Base-by-base conservation (phyloP, 2,329 filamentous ascomycete species). In the Setomelanomma holmii region DNA sequence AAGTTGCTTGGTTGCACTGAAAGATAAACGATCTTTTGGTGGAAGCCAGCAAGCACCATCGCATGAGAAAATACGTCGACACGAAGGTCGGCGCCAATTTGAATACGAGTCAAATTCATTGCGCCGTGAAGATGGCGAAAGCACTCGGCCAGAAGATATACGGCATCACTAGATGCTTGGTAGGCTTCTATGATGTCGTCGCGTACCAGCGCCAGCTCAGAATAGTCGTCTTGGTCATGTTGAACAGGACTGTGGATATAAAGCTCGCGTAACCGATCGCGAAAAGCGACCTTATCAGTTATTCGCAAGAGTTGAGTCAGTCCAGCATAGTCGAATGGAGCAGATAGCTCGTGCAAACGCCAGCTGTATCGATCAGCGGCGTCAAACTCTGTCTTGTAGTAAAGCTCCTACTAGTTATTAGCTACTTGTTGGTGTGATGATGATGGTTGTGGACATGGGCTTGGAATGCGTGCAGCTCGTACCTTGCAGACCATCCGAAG, bases 361-460 rank as follows among this genome's bases (percentile, higher is more conserved):
- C 10, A 4, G 23, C 33, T 24, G 19, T 47, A 47, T 33, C 35
- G 36, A 3, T 34, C 17, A 7, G 45, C 24, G 8, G 45, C 45
- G 20, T 47, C 45, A 12, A 27, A 47, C 3, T 34, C 27, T n/a
- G 45, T 47, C 14, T 47, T 47, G 17, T 34, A 24, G 24, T 40
- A 34, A 10, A 47, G 11, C 12, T 34, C 36, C 36, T 47, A 6
- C 23, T 14, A 11, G n/a, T 33, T 5, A 11, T 21, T 7, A 30
- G 34, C 34, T 12, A 7, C 14, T 22, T 7, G 19, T 8, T 23
- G 16, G 39, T 34, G n/a, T 39, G 23, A 22, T 22, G 39, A 27
- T 34, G n/a, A n/a, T n/a, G n/a, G n/a, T 46, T 12, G n/a, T 19
- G 7, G 20, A n/a, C 34, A 46, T n/a, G n/a, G n/a, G n/a, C n/a